These are phyloP conservation scores for Corynespora cassiicola DNA, from an alignment of 2,329 filamentous ascomycete genomes.

Conservation along the genomic window DNA sequence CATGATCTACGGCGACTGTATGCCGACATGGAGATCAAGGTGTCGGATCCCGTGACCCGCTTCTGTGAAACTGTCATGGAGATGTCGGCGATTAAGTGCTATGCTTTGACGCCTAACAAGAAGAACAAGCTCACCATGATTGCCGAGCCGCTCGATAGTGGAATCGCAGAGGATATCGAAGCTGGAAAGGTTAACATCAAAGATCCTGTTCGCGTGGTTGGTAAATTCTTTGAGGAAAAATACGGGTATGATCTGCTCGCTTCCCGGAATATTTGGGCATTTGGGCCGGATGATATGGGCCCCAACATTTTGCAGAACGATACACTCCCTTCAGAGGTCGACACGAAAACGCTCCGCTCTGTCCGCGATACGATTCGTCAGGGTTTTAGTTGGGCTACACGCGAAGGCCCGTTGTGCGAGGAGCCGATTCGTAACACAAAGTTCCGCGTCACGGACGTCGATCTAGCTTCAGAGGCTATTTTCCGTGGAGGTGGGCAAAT, in stretches of 20 bases:
- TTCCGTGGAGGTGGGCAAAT: constrained; percentile 96
- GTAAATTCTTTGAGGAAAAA: constrained; percentile 95
- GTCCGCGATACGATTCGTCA: constrained; percentile 94
- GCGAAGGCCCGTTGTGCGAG: constrained; percentile 96
- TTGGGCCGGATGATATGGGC: constrained; percentile 92
- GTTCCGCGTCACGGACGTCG: constrained; percentile 92
- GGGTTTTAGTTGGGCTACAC: constrained; percentile 94
- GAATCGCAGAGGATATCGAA: constrained; percentile 95
- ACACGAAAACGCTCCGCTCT: constrained; percentile 85
- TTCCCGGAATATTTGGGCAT: constrained; percentile 96
- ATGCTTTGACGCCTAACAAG: constrained; percentile 97
- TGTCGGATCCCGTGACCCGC: constrained; percentile 94
- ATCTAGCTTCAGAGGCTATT: constrained; percentile 87
- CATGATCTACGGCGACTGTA: constrained; percentile 94
- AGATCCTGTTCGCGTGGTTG: constrained; percentile 89
- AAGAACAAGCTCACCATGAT: constrained; percentile 99
- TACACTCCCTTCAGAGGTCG: constrained; percentile 90
- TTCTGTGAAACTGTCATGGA: constrained; percentile 99
- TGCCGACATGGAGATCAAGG: constrained; percentile 98
- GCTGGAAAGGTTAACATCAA: constrained; percentile 87
- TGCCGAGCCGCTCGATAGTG: constrained; percentile 92
- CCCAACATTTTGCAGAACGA: constrained; percentile 98
- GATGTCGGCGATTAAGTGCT: constrained; percentile 97
- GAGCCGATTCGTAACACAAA: constrained; percentile 98
- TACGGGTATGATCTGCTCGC: constrained; percentile 97